A percentile compares a stretch with the other conserved stretches of the same genome.
phyloP scores from a whole-genome alignment of 2,329 filamentous ascomycete species.

The Colletotrichum euphorbiae region DNA sequence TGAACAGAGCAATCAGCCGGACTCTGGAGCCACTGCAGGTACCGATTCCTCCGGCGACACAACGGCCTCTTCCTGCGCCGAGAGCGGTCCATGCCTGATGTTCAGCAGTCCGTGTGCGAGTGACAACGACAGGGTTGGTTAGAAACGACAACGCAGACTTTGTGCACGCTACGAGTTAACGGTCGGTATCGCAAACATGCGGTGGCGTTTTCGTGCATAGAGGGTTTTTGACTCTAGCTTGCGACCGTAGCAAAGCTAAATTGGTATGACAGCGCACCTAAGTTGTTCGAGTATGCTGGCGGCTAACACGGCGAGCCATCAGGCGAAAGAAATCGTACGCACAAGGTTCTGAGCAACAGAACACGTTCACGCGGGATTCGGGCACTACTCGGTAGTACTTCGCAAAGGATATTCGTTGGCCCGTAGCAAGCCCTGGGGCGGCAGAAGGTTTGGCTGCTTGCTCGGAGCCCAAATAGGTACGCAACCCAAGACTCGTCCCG shows the following conservation, averaged over 20 bases:
- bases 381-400: not conserved
- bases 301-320: conserved; percentile 15
- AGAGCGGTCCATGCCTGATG: conserved; percentile 30
- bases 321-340: conserved; percentile 10
- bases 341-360: conserved; percentile 21
- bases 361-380: conserved; percentile 29
- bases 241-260: conserved; percentile 10
- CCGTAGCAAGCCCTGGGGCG: not conserved
- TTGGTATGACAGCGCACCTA: conserved; percentile 30
- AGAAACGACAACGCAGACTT: not conserved
- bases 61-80: conserved; percentile 20
- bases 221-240: conserved; percentile 2
- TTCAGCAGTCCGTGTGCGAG: conserved; percentile 27
- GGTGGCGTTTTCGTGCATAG: conserved; percentile 14
- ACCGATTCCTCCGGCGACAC: conserved; percentile 36
- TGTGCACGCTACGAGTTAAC: conserved; percentile 10
- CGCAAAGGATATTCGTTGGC: conserved; percentile 18
- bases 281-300: conserved; percentile 15
- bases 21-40: conserved; percentile 31
- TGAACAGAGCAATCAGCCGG: conserved; percentile 21
- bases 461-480: conserved; percentile 10
- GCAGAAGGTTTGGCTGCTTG: conserved; percentile 12
- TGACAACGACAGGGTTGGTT: not conserved
- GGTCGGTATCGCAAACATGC: not conserved
- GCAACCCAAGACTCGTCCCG: conserved; percentile 7